These are phyloP conservation scores for Aspergillus homomorphus DNA, from an alignment of 495 filamentous ascomycete genomes.

Conservation along the genomic window DNA sequence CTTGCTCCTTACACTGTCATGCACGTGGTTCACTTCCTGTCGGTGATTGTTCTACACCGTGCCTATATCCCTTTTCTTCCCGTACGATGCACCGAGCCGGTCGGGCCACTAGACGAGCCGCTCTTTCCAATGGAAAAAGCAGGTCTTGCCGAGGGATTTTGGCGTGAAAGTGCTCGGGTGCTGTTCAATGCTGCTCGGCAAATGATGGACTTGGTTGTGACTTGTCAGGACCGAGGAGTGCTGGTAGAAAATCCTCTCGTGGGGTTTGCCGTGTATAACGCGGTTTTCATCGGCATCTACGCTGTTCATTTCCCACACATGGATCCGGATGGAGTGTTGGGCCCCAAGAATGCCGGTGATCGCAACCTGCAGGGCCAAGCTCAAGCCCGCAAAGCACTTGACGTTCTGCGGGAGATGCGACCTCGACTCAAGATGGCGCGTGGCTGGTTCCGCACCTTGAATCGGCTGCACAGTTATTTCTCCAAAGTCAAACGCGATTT, in stretches of 20 bases:
- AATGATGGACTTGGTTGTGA: constrained; percentile 72
- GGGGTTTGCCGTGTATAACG: constrained; percentile 78
- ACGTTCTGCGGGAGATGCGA: constrained; percentile 61
- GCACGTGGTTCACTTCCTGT: constrained; percentile 75
- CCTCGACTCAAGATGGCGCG: constrained; percentile 65
- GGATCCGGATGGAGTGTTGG: constrained; percentile 65
- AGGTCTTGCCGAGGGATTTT: constrained; percentile 57
- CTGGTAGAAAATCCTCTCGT: constrained; percentile 78
- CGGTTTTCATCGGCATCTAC: constrained; percentile 70
- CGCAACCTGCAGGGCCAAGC: constrained; percentile 31
- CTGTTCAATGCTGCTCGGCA: constrained; percentile 70
- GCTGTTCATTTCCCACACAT: constrained; percentile 72
- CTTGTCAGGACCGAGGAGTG: constrained; percentile 65
- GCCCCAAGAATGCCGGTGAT: constrained; percentile 22
- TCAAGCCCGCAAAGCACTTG: constrained; percentile 50
- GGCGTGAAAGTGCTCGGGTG: constrained; percentile 70
- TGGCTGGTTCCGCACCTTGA: constrained; percentile 67
- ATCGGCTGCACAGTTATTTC: constrained; percentile 66
- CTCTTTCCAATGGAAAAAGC: constrained; percentile 55
- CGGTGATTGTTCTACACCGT: constrained; percentile 73
- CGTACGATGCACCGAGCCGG: constrained; percentile 61
- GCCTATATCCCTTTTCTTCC: constrained; percentile 83
- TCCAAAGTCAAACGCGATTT: constrained; percentile 61
- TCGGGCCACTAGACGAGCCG: constrained; percentile 72
- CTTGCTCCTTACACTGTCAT: constrained; percentile 72